Evolutionary conservation across 1,284 basidiomycete genomes (phyloP), one percentile per base, ranked within the genome.

Genomic region (Neonothopanus nambi): DNA sequence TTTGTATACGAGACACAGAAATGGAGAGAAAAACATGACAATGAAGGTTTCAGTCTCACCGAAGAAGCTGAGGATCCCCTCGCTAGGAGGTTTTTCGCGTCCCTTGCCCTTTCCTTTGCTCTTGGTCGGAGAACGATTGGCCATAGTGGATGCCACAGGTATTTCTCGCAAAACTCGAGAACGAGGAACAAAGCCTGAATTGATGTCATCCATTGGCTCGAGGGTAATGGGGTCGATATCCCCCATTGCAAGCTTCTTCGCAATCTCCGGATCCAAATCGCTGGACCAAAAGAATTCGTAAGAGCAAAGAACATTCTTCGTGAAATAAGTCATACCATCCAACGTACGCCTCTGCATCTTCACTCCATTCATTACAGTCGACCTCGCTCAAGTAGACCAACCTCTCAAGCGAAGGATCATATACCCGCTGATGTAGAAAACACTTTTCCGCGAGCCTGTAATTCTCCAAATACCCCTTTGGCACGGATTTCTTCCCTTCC

Each of bases 351-450:
- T 92, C 84, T 38, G 80, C 79, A 55, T 81, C 80, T 21, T 79
- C 76, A 56, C 80, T 77, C 78, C 84, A 84, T 26, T 69, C 74
- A 6, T 65, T 66, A 43, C 75, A 74, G 40, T 76, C 79, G 2
- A 76, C 72, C 1, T 84, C 80, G 24, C 77, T 83, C 48, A 97
- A 71, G 63, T 90, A 81, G 0, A 93, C 86, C 12, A 97, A 73
- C 47, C 69, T 72, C 65, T 85, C 77, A 30, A 73, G 59, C 15
- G 72, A 62, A 0, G 96, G 94, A 69, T 93, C 89, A 67, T 89
- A 99, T 40, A 99, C 95, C 45, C 95, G 80, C 67, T 99, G 97
- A 69, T 98, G 88, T 44, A 94, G 73, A 69, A 99, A 99, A 26
- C 95, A 96, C 57, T 89, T 87, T 69, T 99, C 95, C 7, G 97